Conservation (phyloP, 2,329 filamentous ascomycete species). For the Pezicula radicicola region DNA sequence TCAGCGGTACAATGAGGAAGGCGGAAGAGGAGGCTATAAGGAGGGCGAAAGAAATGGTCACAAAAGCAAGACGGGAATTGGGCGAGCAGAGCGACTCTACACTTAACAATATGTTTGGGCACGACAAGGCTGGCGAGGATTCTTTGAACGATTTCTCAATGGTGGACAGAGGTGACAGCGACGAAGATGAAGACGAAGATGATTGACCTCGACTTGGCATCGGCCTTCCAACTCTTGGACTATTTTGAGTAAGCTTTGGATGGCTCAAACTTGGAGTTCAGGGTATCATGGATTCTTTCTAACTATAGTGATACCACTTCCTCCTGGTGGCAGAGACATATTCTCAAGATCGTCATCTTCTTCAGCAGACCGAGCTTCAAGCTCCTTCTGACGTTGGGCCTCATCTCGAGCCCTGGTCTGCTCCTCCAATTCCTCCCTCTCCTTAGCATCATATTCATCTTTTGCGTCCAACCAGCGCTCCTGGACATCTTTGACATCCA, state of each 20-base stretch:
- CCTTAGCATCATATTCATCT: constrained; percentile 80
- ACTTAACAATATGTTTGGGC: constrained; percentile 37
- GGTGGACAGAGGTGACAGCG: constrained; percentile 42
- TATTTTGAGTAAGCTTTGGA: too few species aligned
- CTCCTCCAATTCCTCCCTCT: constrained; percentile 71
- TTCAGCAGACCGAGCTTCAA: constrained; percentile 19
- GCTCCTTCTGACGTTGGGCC: constrained; percentile 32
- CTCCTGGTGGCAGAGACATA: constrained; percentile 45
- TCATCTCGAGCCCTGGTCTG: constrained; percentile 56
- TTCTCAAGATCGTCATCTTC: constrained; percentile 44
- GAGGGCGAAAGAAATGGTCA: constrained; percentile 68
- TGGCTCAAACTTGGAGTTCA: constrained; percentile 4
- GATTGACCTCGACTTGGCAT: constrained; percentile 24
- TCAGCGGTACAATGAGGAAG: constrained; percentile 91
- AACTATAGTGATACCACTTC: constrained; percentile 67
- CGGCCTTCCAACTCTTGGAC: too few species aligned
- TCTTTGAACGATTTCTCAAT: constrained; percentile 39
- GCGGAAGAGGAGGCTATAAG: constrained; percentile 86
- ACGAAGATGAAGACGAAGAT: constrained; percentile 43
- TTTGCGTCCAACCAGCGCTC: constrained; percentile 93
- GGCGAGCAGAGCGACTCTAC: constrained; percentile 34
- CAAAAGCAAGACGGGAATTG: constrained; percentile 56
- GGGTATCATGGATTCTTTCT: constrained; percentile 56
- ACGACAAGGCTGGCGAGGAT: constrained; percentile 14
- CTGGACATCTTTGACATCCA: constrained; percentile 87